Percentiles rank a stretch among this genome's conserved stretches.
These are phyloP conservation scores for Aspergillus spinulosporus DNA, from an alignment of 2,329 filamentous ascomycete genomes.

Conservation along the genomic window DNA sequence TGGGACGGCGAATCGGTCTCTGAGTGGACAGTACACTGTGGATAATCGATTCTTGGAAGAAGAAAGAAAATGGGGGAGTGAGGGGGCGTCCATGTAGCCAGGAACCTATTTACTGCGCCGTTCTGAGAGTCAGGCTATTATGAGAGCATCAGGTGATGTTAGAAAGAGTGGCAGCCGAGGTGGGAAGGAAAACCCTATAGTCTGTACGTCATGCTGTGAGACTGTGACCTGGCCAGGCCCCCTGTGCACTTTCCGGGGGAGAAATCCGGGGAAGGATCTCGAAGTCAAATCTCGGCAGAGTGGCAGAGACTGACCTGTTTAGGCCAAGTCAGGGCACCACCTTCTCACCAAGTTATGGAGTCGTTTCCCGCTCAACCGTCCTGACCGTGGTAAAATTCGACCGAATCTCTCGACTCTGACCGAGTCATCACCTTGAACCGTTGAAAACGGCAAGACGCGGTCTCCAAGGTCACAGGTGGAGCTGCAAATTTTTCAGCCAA, in stretches of 20 bases:
- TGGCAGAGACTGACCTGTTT: too few species aligned
- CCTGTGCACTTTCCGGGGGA: conserved; percentile 1
- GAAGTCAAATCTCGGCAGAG: neutral
- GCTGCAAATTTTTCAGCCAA: conserved; percentile 5
- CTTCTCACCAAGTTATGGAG: neutral
- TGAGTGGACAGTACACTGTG: too few species aligned
- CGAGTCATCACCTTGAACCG: conserved; percentile 2
- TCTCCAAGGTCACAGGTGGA: neutral
- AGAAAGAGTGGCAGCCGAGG: neutral
- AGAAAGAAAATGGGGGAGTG: neutral
- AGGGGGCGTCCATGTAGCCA: neutral
- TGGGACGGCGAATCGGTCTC: too few species aligned
- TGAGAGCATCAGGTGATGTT: neutral
- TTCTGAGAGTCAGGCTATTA: too few species aligned
- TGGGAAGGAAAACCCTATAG: neutral
- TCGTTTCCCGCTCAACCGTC: neutral
- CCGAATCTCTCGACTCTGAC: neutral
- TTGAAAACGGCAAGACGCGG: neutral
- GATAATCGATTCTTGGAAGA: neutral
- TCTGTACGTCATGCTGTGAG: conserved; percentile 15
- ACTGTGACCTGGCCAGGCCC: neutral
- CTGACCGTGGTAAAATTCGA: neutral
- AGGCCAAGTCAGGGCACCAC: neutral
- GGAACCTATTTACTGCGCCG: neutral
- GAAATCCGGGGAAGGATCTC: conserved; percentile 16